Evolutionary conservation across 2,329 filamentous ascomycete species (phyloP).

Genomic region (Pseudogymnoascus sp.): DNA sequence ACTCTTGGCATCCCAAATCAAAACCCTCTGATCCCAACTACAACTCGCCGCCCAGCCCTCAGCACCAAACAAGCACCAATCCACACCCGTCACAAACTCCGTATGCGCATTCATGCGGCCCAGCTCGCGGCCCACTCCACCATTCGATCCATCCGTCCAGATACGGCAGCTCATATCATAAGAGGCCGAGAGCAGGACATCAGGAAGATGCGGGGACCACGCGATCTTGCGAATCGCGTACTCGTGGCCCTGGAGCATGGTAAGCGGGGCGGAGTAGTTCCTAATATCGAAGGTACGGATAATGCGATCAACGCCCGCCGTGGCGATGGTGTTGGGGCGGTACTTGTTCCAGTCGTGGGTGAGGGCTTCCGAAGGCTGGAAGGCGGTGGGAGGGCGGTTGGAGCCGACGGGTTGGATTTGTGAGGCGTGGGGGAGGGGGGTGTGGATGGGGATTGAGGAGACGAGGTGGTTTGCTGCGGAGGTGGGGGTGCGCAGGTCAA

Average conservation of each 20-base stretch:
- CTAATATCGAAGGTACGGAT: conserved; percentile 89
- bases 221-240: conserved; percentile 80
- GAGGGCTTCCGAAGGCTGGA: conserved; percentile 56
- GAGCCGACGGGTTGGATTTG: conserved; percentile 15
- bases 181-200: conserved; percentile 78
- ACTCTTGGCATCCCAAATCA: conserved; percentile 82
- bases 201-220: conserved; percentile 90
- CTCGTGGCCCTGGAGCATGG: conserved; percentile 73
- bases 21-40: conserved; percentile 85
- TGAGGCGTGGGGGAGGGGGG: not conserved
- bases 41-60: conserved; percentile 94
- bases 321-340: conserved; percentile 71
- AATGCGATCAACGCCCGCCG: conserved; percentile 77
- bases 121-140: conserved; percentile 32
- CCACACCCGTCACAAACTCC: conserved; percentile 91
- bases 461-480: conserved; percentile 83
- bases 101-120: conserved; percentile 85
- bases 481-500: conserved; percentile 80
- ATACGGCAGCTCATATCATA: conserved; percentile 97
- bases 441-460: conserved; percentile 72
- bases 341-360: conserved; percentile 99
- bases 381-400: conserved; percentile 21
- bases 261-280: conserved; percentile 59
- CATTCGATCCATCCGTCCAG: conserved; percentile 68
- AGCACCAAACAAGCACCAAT: conserved; percentile 94